These are phyloP conservation scores for Linnemannia exigua DNA, from an alignment of 192 early-diverging fungal genomes.

Conservation along the genomic window DNA sequence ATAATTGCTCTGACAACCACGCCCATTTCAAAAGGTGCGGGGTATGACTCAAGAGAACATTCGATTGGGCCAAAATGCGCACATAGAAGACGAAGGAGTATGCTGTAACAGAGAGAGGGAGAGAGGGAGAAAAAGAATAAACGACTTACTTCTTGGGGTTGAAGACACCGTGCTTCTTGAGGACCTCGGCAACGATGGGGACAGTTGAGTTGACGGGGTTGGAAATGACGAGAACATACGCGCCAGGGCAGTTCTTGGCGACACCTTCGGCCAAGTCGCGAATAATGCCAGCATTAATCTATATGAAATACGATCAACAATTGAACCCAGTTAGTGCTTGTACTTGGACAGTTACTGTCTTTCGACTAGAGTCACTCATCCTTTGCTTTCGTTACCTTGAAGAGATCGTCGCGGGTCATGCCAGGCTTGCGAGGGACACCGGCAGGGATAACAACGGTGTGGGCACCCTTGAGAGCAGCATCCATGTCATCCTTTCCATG, in stretches of 20 bases:
- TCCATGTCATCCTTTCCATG: conserved; percentile 84
- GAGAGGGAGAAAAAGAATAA: background rate
- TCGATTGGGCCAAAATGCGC: background rate
- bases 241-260: conserved; percentile 83
- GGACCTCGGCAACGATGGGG: conserved; percentile 92
- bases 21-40: background rate
- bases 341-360: too few relatives aligned
- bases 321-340: background rate
- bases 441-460: conserved; percentile 95
- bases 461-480: conserved; percentile 78
- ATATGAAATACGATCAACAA: background rate
- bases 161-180: conserved; percentile 90
- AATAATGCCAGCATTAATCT: conserved; percentile 97
- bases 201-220: conserved; percentile 99
- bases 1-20: background rate
- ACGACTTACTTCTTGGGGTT: conserved; percentile 74
- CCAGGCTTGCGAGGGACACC: conserved; percentile 99
- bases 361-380: background rate
- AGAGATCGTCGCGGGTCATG: conserved; percentile 99
- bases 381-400: conserved; percentile 71
- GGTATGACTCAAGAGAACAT: conserved; percentile 12
- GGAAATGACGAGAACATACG: conserved; percentile 89
- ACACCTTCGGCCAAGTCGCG: conserved; percentile 83
- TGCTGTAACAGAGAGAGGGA: background rate
- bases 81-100: too few relatives aligned